Conservation (phyloP, 2,329 filamentous ascomycete genomes). For the Laburnicola sp. region DNA sequence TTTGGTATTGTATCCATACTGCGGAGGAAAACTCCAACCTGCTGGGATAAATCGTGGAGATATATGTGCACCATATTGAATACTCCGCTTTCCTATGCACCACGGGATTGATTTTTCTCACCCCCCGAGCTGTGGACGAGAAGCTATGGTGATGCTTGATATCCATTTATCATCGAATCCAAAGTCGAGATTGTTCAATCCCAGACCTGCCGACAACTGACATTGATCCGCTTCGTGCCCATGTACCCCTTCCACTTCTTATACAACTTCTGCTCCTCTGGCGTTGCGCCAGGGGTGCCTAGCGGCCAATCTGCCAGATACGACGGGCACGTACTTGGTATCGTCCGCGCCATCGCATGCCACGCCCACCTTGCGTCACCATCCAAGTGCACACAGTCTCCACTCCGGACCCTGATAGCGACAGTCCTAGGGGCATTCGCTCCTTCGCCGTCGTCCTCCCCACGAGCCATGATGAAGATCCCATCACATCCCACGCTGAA, state of each 20-base stretch:
- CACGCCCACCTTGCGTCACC: conserved; percentile 82
- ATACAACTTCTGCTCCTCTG: conserved; percentile 38
- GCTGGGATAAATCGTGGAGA: no score
- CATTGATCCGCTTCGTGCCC: conserved; percentile 46
- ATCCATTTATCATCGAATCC: not conserved
- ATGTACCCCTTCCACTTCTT: conserved; percentile 47
- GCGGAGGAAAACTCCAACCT: no score
- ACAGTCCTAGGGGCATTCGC: conserved; percentile 36
- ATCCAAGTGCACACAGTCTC: conserved; percentile 89
- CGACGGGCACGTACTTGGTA: conserved; percentile 76
- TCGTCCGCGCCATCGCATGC: conserved; percentile 90
- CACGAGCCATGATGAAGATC: conserved; percentile 73
- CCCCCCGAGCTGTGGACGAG: no score
- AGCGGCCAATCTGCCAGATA: conserved; percentile 76
- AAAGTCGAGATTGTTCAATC: conserved; percentile 24
- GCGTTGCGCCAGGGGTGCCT: conserved; percentile 37
- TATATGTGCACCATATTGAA: no score
- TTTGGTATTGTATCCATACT: no score
- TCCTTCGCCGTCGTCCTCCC: conserved; percentile 43
- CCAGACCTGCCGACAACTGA: conserved; percentile 48
- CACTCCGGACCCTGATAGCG: conserved; percentile 65
- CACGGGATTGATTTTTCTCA: no score
- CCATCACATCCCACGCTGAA: conserved; percentile 89
- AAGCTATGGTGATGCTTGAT: no score
- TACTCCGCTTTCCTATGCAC: not conserved